Evolutionary conservation across 768 basidiomycete species (phyloP).

Genomic region (Leucogyrophana mollusca): DNA sequence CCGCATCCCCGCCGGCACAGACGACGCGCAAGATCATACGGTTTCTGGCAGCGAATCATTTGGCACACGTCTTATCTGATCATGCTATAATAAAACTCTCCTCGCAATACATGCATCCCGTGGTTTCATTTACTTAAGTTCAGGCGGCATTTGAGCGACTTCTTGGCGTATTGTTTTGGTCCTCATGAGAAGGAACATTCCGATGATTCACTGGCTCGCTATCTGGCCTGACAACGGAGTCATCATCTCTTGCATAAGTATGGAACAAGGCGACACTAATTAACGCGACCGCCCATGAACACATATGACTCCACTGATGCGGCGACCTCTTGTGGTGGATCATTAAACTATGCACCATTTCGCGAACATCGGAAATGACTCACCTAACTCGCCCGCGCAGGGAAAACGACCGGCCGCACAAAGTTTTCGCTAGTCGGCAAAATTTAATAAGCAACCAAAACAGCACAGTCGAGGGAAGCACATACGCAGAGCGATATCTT

Average conservation of each 20-base stretch:
- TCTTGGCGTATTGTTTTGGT: slow-evolving; percentile 7
- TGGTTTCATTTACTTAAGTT: slow-evolving; percentile 15
- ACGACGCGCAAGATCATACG: slow-evolving; percentile 7
- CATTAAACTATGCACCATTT: slow-evolving; percentile 23
- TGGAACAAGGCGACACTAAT: slow-evolving; percentile 18
- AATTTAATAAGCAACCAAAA: slow-evolving; percentile 6
- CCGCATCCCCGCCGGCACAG: slow-evolving; percentile 5
- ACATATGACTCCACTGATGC: slow-evolving; percentile 9
- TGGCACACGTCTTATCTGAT: slow-evolving; percentile 24
- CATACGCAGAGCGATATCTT: slow-evolving; percentile 86
- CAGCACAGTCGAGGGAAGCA: slow-evolving; percentile 24
- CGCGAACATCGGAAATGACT: slow-evolving; percentile 28
- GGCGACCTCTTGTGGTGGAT: slow-evolving; percentile 3
- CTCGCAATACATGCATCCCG: slow-evolving; percentile 10
- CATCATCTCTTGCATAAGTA: slow-evolving; percentile 24
- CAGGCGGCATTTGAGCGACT: slow-evolving; percentile 26
- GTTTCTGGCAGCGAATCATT: slow-evolving; percentile 10
- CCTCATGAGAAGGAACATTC: slow-evolving; percentile 17
- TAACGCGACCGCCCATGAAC: slow-evolving; percentile 7
- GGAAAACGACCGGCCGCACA: slow-evolving; percentile 65
- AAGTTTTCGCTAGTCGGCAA: slow-evolving; percentile 56
- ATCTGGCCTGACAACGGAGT: slow-evolving; percentile 28
- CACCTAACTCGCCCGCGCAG: slow-evolving; percentile 41
- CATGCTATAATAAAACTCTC: slow-evolving; percentile 26
- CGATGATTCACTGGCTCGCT: slow-evolving; percentile 7